These are phyloP conservation scores for Alternaria sp. DNA, from an alignment of 2,329 filamentous ascomycete genomes.

Conservation along the genomic window DNA sequence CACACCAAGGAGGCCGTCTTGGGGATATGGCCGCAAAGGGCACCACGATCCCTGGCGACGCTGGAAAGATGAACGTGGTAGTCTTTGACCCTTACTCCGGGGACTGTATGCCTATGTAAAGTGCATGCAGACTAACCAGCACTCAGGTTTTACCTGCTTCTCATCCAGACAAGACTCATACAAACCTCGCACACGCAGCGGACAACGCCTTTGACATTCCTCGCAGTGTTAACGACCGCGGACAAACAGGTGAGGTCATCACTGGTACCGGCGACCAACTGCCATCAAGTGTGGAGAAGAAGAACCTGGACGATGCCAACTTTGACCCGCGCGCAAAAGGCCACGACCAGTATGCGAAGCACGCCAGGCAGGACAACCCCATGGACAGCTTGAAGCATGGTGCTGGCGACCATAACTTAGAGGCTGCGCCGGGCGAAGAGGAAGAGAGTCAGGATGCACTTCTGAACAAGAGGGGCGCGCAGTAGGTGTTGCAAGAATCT, in stretches of 20 bases:
- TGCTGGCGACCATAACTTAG: conserved; percentile 29
- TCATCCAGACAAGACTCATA: conserved; percentile 57
- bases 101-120: neutral
- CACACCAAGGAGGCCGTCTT: conserved; percentile 47
- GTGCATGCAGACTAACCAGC: neutral
- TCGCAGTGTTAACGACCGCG: conserved; percentile 41
- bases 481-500: conserved; percentile 16
- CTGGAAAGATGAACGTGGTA: conserved; percentile 52
- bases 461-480: conserved; percentile 34
- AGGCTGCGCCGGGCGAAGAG: conserved; percentile 42
- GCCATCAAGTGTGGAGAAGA: conserved; percentile 42
- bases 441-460: conserved; percentile 35
- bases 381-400: conserved; percentile 29
- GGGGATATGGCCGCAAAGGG: conserved; percentile 49
- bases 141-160: conserved; percentile 58
- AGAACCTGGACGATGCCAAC: conserved; percentile 39
- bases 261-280: conserved; percentile 49
- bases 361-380: conserved; percentile 27
- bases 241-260: conserved; percentile 47
- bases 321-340: conserved; percentile 38
- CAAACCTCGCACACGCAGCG: conserved; percentile 55
- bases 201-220: conserved; percentile 61
- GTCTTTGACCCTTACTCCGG: neutral
- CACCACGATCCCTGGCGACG: conserved; percentile 56
- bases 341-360: conserved; percentile 34